phyloP scores from a whole-genome alignment of 208 protist species.

The Sergeia podlipaevii region DNA sequence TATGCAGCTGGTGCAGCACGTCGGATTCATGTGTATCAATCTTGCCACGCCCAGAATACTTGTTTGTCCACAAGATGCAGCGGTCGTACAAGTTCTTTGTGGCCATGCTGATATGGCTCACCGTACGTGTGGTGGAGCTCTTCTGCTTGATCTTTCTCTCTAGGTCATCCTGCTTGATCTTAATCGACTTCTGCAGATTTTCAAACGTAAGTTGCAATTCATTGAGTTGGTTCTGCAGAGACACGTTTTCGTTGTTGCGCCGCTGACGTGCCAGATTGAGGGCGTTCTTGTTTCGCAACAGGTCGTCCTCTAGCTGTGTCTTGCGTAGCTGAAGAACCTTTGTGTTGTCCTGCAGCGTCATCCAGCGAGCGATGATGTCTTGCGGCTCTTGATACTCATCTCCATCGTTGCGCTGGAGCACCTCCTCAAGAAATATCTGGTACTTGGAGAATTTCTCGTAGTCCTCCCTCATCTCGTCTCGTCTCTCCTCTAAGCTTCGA shows the following conservation, averaged over 20 bases:
- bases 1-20: constrained; percentile 81
- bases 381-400: constrained; percentile 90
- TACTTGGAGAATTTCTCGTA: constrained; percentile 80
- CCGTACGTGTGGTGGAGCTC: constrained; percentile 79
- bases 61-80: constrained; percentile 69
- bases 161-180: constrained; percentile 86
- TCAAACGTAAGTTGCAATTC: constrained; percentile 86
- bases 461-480: constrained; percentile 46
- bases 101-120: constrained; percentile 91
- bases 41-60: constrained; percentile 76
- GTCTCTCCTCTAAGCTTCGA: constrained; percentile 44
- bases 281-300: constrained; percentile 84
- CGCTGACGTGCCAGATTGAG: constrained; percentile 76
- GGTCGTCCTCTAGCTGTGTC: constrained; percentile 87
- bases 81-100: constrained; percentile 88
- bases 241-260: constrained; percentile 81
- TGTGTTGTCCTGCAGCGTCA: constrained; percentile 89
- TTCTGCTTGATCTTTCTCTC: constrained; percentile 88
- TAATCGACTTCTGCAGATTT: constrained; percentile 81
- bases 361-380: constrained; percentile 90
- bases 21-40: constrained; percentile 56
- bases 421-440: constrained; percentile 86
- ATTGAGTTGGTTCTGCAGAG: constrained; percentile 88
- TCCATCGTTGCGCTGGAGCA: constrained; percentile 85
- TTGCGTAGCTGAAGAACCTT: constrained; percentile 90